These are phyloP conservation scores for Colletotrichum sp. DNA, from an alignment of 2,329 filamentous ascomycete species.

Conservation along the genomic window DNA sequence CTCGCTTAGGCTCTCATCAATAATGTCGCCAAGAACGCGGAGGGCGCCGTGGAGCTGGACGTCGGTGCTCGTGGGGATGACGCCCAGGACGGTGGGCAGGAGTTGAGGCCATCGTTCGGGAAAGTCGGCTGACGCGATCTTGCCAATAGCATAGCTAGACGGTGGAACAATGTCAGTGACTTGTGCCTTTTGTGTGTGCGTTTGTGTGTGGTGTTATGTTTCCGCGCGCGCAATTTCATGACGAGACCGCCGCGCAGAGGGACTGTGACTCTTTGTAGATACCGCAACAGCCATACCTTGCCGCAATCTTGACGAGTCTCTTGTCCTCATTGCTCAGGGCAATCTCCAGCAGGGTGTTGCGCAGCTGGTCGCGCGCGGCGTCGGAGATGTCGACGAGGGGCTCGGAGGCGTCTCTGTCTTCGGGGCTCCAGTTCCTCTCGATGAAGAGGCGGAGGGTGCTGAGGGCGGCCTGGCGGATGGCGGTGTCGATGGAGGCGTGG, in stretches of 20 bases:
- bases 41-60: constrained; percentile 87
- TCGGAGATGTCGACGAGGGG: constrained; percentile 72
- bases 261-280: not conserved
- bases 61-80: constrained; percentile 79
- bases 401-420: constrained; percentile 71
- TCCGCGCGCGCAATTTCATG: not conserved
- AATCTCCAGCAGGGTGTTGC: constrained; percentile 77
- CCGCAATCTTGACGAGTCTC: constrained; percentile 86
- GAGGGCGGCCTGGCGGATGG: constrained; percentile 84
- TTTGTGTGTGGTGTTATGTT: not conserved
- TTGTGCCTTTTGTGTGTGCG: not conserved
- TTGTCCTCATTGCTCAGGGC: constrained; percentile 76
- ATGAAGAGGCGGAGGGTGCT: constrained; percentile 84
- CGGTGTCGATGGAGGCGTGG: constrained; percentile 73
- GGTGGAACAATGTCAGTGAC: constrained; percentile 13
- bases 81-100: constrained; percentile 77
- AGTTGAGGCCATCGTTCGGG: constrained; percentile 94
- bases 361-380: constrained; percentile 74
- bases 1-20: constrained; percentile 92
- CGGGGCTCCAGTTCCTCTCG: constrained; percentile 80
- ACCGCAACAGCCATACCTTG: constrained; percentile 62
- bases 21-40: constrained; percentile 85
- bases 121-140: constrained; percentile 92
- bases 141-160: constrained; percentile 78
- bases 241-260: not conserved